Conservation (phyloP, 2,329 filamentous ascomycete genomes). For the Teratosphaeria nubilosa region DNA sequence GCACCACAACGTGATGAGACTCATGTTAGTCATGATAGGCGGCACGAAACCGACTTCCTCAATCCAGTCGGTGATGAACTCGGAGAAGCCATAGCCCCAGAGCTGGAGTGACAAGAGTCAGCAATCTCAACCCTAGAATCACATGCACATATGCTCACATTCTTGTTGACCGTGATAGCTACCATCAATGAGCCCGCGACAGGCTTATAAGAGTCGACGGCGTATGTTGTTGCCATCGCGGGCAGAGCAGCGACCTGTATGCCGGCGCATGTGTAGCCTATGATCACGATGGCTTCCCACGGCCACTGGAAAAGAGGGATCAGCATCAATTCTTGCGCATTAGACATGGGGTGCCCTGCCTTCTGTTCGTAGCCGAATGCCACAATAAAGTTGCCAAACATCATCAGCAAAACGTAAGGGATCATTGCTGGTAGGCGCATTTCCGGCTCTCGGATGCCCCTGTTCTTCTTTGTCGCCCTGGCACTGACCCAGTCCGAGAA, state of each 20-base stretch:
- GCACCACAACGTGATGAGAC: constrained; percentile 44
- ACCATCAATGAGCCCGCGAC: constrained; percentile 52
- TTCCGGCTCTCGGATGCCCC: constrained; percentile 48
- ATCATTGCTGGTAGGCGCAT: constrained; percentile 46
- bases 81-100: constrained; percentile 49
- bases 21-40: constrained; percentile 52
- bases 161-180: constrained; percentile 54
- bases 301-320: constrained; percentile 28
- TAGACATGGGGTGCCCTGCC: not conserved
- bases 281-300: constrained; percentile 45
- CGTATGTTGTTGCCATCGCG: constrained; percentile 49
- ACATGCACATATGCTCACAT: constrained; percentile 26
- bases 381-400: constrained; percentile 48
- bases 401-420: constrained; percentile 47
- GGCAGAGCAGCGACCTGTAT: constrained; percentile 53
- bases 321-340: not conserved
- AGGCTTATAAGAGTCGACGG: constrained; percentile 55
- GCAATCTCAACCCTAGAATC: not conserved
- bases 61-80: constrained; percentile 35
- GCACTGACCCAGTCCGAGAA: constrained; percentile 49
- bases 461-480: constrained; percentile 42
- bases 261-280: constrained; percentile 47
- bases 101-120: not conserved
- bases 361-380: constrained; percentile 26
- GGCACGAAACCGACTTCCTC: constrained; percentile 6